These are phyloP conservation scores for Nidularia sp. DNA, from an alignment of 768 basidiomycete genomes.

Conservation along the genomic window DNA sequence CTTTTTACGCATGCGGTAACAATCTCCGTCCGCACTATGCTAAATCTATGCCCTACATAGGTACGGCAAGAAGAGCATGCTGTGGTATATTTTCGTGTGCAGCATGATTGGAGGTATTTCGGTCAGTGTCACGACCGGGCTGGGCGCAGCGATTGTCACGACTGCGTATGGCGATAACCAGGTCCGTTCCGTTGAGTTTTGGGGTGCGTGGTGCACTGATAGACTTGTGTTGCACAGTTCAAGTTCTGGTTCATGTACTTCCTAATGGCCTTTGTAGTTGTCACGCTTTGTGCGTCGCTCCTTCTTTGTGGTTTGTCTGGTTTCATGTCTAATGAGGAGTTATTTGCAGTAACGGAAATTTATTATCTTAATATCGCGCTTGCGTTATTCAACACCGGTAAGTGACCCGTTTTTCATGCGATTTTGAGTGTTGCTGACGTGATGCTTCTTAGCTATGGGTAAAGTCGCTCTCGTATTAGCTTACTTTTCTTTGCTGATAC, in stretches of 20 bases:
- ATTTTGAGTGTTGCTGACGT: slow-evolving; percentile 3
- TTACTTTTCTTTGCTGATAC: slow-evolving; percentile 10
- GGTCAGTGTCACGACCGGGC: slow-evolving; percentile 91
- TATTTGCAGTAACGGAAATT: slow-evolving; percentile 71
- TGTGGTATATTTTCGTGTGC: slow-evolving; percentile 94
- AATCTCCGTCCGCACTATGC: too few species aligned
- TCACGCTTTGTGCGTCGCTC: slow-evolving; percentile 64
- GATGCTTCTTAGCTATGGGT: slow-evolving; percentile 56
- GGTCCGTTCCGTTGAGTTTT: slow-evolving; percentile 30
- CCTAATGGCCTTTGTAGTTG: slow-evolving; percentile 73
- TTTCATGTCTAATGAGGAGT: slow-evolving; percentile 8
- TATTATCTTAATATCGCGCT: slow-evolving; percentile 95
- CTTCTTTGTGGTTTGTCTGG: slow-evolving; percentile 4
- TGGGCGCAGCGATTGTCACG: slow-evolving; percentile 88
- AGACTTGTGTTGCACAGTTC: slow-evolving; percentile 47
- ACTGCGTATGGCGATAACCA: slow-evolving; percentile 74
- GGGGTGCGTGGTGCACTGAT: background rate
- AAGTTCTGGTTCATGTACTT: slow-evolving; percentile 93
- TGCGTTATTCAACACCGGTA: slow-evolving; percentile 90
- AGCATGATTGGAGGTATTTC: slow-evolving; percentile 95
- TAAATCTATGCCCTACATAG: slow-evolving; percentile 20
- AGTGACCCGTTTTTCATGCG: slow-evolving; percentile 13
- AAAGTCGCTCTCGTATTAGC: slow-evolving; percentile 10
- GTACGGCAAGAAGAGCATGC: slow-evolving; percentile 89
- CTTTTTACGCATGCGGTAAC: too few species aligned